Evolutionary conservation across 768 basidiomycete species (phyloP).

Genomic region (Boletus vermiculosoides): DNA sequence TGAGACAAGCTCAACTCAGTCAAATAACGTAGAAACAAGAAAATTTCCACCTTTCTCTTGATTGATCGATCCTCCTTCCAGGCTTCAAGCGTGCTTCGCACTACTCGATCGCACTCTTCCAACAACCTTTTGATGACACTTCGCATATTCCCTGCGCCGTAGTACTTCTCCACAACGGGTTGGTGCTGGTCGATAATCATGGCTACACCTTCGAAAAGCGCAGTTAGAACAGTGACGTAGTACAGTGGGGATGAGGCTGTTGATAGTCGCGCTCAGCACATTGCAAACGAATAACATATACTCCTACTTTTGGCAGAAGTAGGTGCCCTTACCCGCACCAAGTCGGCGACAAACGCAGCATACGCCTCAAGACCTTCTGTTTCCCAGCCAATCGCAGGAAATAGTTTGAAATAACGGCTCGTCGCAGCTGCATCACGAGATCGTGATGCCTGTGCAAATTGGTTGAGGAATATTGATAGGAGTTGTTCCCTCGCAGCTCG

Average conservation of each 20-base stretch:
- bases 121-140: slow-evolving; percentile 72
- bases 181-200: slow-evolving; percentile 98
- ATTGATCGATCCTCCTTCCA: slow-evolving; percentile 93
- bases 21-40: background rate
- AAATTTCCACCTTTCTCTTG: slow-evolving; percentile 62
- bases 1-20: slow-evolving; percentile 21
- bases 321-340: slow-evolving; percentile 77
- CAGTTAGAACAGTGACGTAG: slow-evolving; percentile 86
- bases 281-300: slow-evolving; percentile 6
- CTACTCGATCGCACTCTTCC: slow-evolving; percentile 84
- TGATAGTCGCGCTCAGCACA: slow-evolving; percentile 5
- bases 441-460: slow-evolving; percentile 80
- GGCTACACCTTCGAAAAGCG: slow-evolving; percentile 92
- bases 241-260: slow-evolving; percentile 90
- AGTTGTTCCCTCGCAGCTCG: slow-evolving; percentile 71
- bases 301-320: slow-evolving; percentile 76
- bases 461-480: slow-evolving; percentile 70
- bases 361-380: slow-evolving; percentile 88
- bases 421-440: slow-evolving; percentile 82
- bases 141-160: slow-evolving; percentile 85
- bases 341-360: slow-evolving; percentile 87
- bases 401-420: slow-evolving; percentile 94
- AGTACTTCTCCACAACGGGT: slow-evolving; percentile 97
- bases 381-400: slow-evolving; percentile 95
- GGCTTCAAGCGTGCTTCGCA: slow-evolving; percentile 66